phyloP scores from a whole-genome alignment of 2,329 filamentous ascomycete genomes.

The Trichoderma sp. region DNA sequence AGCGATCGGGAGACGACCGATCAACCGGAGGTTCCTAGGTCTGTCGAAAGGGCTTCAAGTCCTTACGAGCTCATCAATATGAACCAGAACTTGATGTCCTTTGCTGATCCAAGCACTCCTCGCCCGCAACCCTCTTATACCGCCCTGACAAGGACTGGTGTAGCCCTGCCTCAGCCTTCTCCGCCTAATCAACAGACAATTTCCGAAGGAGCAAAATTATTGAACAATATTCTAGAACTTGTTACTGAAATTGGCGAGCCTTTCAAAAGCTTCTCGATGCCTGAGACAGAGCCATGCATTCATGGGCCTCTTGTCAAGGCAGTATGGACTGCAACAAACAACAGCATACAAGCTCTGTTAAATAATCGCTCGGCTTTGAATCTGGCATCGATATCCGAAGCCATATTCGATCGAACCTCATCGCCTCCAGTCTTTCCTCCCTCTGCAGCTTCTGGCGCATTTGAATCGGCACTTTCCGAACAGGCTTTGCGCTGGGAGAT shows the following conservation, averaged over 20 bases:
- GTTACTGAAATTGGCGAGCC: not conserved
- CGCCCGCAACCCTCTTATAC: not conserved
- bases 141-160: not conserved
- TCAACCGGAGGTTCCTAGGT: not conserved
- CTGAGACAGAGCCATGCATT: not conserved
- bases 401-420: not conserved
- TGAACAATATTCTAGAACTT: not conserved
- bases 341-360: not conserved
- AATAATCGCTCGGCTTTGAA: not conserved
- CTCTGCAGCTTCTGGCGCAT: not conserved
- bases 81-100: not conserved
- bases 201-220: not conserved
- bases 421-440: not conserved
- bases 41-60: not conserved
- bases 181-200: not conserved
- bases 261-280: not conserved
- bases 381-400: not conserved
- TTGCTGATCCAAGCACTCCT: not conserved
- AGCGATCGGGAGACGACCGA: not conserved
- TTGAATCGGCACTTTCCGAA: not conserved
- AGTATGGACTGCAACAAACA: not conserved
- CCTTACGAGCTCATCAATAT: not conserved
- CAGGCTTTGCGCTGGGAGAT: not conserved
- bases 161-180: not conserved
- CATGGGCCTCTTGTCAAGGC: not conserved